These are phyloP conservation scores for Mallotus japonicus DNA, from an alignment of 441 rosid genomes.

Conservation along the genomic window DNA sequence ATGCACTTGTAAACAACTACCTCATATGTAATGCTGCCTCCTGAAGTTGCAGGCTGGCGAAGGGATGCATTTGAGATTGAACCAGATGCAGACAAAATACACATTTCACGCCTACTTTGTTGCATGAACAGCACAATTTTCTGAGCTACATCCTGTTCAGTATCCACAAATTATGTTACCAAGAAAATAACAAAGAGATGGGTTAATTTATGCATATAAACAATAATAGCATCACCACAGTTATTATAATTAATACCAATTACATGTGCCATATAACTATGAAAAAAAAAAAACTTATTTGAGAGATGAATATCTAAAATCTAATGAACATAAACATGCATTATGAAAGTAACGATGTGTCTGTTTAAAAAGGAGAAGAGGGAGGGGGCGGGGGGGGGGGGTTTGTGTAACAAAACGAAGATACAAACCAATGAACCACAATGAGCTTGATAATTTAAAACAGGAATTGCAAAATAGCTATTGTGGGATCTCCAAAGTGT, in stretches of 20 bases:
- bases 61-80: conserved; percentile 72
- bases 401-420: neutral
- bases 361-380: neutral
- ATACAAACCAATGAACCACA: conserved; percentile 3
- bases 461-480: neutral
- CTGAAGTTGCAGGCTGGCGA: conserved; percentile 83
- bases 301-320: neutral
- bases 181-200: conserved; percentile 10
- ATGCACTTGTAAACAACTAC: conserved; percentile 34
- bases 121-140: conserved; percentile 65
- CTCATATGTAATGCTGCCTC: conserved; percentile 75
- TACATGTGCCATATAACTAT: neutral
- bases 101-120: conserved; percentile 79
- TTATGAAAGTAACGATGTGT: neutral
- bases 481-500: neutral
- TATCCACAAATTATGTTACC: conserved; percentile 26
- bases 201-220: neutral
- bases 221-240: neutral
- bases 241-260: neutral
- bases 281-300: neutral
- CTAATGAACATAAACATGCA: neutral
- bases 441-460: conserved; percentile 9
- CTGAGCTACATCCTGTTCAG: conserved; percentile 72
- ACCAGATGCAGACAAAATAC: conserved; percentile 90
- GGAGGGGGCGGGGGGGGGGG: too few species aligned